Percentiles rank a stretch among this genome's conserved stretches.
phyloP scores from a whole-genome alignment of 352 stramenopile genomes.

The Phytopythium kandeliae region DNA sequence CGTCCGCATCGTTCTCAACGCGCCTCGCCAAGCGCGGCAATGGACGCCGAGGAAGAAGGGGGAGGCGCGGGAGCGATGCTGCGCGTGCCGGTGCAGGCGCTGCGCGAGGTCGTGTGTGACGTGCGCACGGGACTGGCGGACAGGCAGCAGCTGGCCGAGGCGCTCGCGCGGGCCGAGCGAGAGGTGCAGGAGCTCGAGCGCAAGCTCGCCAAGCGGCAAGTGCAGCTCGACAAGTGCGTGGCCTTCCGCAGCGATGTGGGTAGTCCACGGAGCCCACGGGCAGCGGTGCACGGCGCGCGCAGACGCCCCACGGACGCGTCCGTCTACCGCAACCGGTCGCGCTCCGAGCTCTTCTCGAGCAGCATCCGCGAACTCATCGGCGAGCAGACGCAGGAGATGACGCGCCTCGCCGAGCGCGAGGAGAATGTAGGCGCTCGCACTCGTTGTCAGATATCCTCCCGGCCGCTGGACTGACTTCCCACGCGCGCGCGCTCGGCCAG shows the following conservation, averaged over 20 bases:
- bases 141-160: constrained; percentile 25
- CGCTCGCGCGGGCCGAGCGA: constrained; percentile 27
- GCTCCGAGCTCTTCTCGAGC: constrained; percentile 33
- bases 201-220: constrained; percentile 38
- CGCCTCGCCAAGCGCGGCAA: no score
- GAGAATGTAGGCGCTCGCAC: constrained; percentile 30
- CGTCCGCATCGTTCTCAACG: no score
- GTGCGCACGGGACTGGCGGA: constrained; percentile 24
- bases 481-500: constrained; percentile 20
- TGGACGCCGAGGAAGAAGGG: background rate
- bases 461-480: no score
- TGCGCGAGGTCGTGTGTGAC: constrained; percentile 31
- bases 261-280: background rate
- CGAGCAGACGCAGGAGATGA: constrained; percentile 43
- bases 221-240: constrained; percentile 46
- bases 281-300: background rate
- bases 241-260: constrained; percentile 23
- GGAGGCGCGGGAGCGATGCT: no score
- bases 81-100: constrained; percentile 39
- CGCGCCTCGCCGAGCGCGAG: constrained; percentile 37
- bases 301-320: constrained; percentile 1
- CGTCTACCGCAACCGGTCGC: constrained; percentile 34
- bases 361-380: constrained; percentile 53
- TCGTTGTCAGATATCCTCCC: no score
- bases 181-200: constrained; percentile 35